Evolutionary conservation across 805 yeast species (phyloP).

Genomic region (Candida maris): DNA sequence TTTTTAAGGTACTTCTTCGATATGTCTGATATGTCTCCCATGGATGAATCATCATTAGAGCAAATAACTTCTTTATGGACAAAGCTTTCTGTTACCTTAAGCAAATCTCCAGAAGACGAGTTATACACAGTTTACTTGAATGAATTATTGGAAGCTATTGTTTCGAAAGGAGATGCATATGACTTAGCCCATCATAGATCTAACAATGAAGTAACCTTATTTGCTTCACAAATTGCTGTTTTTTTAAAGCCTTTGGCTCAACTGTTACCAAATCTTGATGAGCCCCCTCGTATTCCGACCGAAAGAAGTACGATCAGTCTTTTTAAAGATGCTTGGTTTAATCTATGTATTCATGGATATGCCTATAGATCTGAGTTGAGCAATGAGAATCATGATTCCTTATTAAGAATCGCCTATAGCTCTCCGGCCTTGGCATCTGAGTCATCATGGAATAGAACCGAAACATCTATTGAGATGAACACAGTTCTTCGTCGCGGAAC

Average conservation of each 20-base stretch:
- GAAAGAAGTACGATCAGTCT: conserved; percentile 52
- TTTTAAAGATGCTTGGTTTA: conserved; percentile 92
- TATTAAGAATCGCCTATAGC: conserved; percentile 73
- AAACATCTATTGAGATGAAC: conserved; percentile 88
- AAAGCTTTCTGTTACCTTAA: conserved; percentile 36
- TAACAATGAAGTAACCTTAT: conserved; percentile 63
- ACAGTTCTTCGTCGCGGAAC: conserved; percentile 88
- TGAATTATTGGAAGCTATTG: conserved; percentile 63
- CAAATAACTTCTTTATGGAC: conserved; percentile 50
- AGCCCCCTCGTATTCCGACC: conserved; percentile 38
- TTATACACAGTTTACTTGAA: conserved; percentile 55
- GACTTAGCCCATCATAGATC: conserved; percentile 73
- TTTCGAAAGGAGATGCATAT: conserved; percentile 77
- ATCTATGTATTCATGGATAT: conserved; percentile 88
- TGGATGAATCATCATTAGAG: conserved; percentile 35
- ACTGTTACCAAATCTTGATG: conserved; percentile 58
- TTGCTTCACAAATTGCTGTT: conserved; percentile 63
- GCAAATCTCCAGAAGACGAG: conserved; percentile 36
- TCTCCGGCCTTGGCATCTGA: conserved; percentile 89
- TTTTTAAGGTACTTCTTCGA: conserved; percentile 55
- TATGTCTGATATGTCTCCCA: conserved; percentile 42
- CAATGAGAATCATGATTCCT: conserved; percentile 40
- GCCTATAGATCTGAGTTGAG: conserved; percentile 55
- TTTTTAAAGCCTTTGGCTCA: conserved; percentile 72
- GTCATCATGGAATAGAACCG: conserved; percentile 74